Evolutionary conservation across 345 rosid species (phyloP), one percentile per base, ranked within the genome.

Genomic region (Lepidium africanum): DNA sequence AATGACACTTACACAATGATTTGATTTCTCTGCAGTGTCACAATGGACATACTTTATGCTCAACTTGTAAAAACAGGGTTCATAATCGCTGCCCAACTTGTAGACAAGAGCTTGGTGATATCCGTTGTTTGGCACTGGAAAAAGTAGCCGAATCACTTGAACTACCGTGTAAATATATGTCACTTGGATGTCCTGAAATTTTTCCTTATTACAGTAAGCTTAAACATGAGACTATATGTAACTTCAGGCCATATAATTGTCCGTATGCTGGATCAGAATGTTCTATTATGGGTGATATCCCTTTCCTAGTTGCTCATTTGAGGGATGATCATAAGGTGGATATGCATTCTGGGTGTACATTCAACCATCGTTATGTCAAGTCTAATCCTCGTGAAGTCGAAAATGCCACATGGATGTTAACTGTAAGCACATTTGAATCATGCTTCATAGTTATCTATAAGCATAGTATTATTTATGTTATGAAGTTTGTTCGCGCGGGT

Each of bases 361-460:
- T 93, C 78, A 93, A 93, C 81, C 97, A 90, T 79, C 98, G 96
- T 10, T 93, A 93, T 72, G 97, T 93, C 70, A 93, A 90, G 72
- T 93, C 97, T 61, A 92, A 92, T 83, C 98, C 98, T 23, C 94
- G 93, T 43, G 97, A 92, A 86, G 98, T 92, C 51, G 97, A 92
- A 80, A 92, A 92, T 33, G 98, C 98, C 23, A 90, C 97, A 14
- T 90, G 97, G 98, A 90, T 90, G 96, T 73, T 93, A 72, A 93
- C 97, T 63, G 98, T 93, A 81, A 80, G 96, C 83, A 47, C 65
- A 46, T 1, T 5, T 37, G 62, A 56, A 38, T 47, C n/a, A 1
- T 71, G 7, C 33, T 46, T 54, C 13, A 9, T 46, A 25, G 37
- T 11, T 43, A 58, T 50, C n/a, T 69, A 9, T 7, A 17, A n/a